These are phyloP conservation scores for Alloascoidea africana DNA, from an alignment of 805 yeast species.

Conservation along the genomic window DNA sequence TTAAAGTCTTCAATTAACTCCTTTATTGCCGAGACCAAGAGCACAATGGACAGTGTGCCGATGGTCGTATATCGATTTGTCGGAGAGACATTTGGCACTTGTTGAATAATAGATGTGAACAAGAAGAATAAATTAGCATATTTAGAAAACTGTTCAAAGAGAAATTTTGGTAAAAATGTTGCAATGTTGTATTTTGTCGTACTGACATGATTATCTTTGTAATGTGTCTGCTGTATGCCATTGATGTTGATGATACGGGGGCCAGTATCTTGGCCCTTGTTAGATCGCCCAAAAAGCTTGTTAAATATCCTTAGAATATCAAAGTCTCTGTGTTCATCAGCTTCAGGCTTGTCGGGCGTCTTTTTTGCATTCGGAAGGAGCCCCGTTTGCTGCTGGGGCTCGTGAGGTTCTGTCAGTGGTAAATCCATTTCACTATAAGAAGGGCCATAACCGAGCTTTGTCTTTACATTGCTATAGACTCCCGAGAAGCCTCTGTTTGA, in stretches of 20 bases:
- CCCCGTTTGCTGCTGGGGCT: too few species aligned
- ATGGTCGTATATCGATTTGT: slow-evolving; percentile 93
- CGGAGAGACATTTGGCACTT: slow-evolving; percentile 93
- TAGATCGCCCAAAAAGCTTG: slow-evolving; percentile 2
- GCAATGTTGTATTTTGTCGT: slow-evolving; percentile 92
- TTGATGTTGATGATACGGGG: slow-evolving; percentile 60
- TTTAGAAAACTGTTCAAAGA: slow-evolving; percentile 93
- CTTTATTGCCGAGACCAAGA: slow-evolving; percentile 82
- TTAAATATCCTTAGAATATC: slow-evolving; percentile 6
- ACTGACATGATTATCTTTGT: slow-evolving; percentile 72
- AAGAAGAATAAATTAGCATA: slow-evolving; percentile 91
- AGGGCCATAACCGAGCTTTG: slow-evolving; percentile 13
- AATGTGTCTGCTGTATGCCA: slow-evolving; percentile 46
- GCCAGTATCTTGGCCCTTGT: slow-evolving; percentile 15
- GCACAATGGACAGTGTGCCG: slow-evolving; percentile 74
- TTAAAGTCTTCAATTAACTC: slow-evolving; percentile 86
- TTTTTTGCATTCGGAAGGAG: background rate
- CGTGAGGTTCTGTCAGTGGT: slow-evolving; percentile 15
- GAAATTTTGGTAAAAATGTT: slow-evolving; percentile 86
- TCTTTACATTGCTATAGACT: slow-evolving; percentile 11
- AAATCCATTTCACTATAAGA: slow-evolving; percentile 16
- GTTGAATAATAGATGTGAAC: slow-evolving; percentile 87
- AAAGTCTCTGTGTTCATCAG: slow-evolving; percentile 3
- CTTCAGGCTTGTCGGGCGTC: background rate
- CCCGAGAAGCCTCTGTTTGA: slow-evolving; percentile 10